Percentiles rank a stretch among this genome's conserved stretches.
Evolutionary conservation across 164 flowering plant species (phyloP).

Genomic region (Dillenia turbinata): DNA sequence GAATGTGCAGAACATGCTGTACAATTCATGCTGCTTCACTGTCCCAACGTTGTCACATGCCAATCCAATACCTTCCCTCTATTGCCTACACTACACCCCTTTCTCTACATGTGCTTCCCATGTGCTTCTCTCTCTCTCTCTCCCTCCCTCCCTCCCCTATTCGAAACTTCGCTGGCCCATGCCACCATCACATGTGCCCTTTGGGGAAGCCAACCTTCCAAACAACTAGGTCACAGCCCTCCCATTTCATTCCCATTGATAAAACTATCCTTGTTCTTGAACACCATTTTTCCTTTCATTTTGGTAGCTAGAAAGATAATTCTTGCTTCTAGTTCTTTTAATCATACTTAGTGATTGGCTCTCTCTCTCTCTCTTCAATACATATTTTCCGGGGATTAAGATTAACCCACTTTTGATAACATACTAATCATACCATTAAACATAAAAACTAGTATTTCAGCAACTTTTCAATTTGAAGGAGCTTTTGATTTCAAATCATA

Average conservation of each 20-base stretch:
- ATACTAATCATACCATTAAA: not conserved
- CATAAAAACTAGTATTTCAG: too few species aligned
- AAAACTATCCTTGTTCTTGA: too few species aligned
- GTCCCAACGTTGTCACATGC: slow-evolving; percentile 52
- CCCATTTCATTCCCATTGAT: not conserved
- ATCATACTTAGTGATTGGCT: too few species aligned
- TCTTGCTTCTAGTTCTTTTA: not conserved
- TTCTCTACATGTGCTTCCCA: slow-evolving; percentile 34
- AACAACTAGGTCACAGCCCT: not conserved
- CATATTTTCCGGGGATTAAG: not conserved
- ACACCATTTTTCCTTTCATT: not conserved
- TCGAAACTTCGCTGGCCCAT: slow-evolving; percentile 33
- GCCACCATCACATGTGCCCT: slow-evolving; percentile 50
- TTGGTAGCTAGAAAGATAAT: not conserved
- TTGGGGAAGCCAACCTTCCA: slow-evolving; percentile 22
- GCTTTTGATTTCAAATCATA: too few species aligned
- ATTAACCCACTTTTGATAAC: not conserved
- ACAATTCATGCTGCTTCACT: slow-evolving; percentile 39
- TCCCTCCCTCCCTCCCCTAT: slow-evolving; percentile 15
- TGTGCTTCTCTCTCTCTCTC: slow-evolving; percentile 6
- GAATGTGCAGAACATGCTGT: slow-evolving; percentile 78
- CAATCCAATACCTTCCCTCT: slow-evolving; percentile 7
- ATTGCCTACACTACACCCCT: slow-evolving; percentile 8
- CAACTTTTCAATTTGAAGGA: too few species aligned
- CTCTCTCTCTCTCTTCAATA: not conserved